Evolutionary conservation across 2,329 filamentous ascomycete species (phyloP), one percentile per base, ranked within the genome.

Genomic region (Pseudocercospora fijiensis): DNA sequence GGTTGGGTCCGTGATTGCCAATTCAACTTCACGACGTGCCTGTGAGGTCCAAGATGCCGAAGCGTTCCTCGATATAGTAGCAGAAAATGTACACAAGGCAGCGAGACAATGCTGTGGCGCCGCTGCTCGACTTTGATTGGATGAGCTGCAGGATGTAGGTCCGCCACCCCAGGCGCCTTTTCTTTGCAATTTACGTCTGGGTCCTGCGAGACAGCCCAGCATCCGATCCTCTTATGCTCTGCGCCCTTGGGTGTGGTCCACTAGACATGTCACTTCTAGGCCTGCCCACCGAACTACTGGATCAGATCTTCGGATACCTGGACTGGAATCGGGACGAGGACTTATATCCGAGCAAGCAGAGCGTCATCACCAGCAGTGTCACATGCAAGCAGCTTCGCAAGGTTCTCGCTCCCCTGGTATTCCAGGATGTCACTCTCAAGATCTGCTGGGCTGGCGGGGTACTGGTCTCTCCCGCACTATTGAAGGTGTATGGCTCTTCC

Each of bases 201-300:
- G 30, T 33, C 30, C 13, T 33, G 30, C 10, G 30, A 33, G 30
- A 10, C 28, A n/a, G n/a, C n/a, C n/a, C n/a, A n/a, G n/a, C n/a
- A n/a, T n/a, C n/a, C n/a, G n/a, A n/a, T n/a, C n/a, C n/a, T n/a
- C n/a, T n/a, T n/a, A n/a, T n/a, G n/a, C n/a, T n/a, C n/a, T n/a
- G n/a, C n/a, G n/a, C n/a, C n/a, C n/a, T n/a, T n/a, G n/a, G n/a
- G n/a, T n/a, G n/a, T n/a, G n/a, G n/a, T n/a, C n/a, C n/a, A n/a
- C n/a, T n/a, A 43, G 37, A 18, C 6, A 60, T 63, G 61, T 63
- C 53, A 30, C 61, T 68, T 20, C 62, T 70, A 18, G 57, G 51
- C 20, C 63, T 71, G 3, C 67, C 69, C 4, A 64, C 55, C 1
- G 69, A 71, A 37, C 57, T 71, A 2, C 64, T 71, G 2, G 62